These are phyloP conservation scores for Guyanaporus albipodus DNA, from an alignment of 768 basidiomycete species.

Conservation along the genomic window DNA sequence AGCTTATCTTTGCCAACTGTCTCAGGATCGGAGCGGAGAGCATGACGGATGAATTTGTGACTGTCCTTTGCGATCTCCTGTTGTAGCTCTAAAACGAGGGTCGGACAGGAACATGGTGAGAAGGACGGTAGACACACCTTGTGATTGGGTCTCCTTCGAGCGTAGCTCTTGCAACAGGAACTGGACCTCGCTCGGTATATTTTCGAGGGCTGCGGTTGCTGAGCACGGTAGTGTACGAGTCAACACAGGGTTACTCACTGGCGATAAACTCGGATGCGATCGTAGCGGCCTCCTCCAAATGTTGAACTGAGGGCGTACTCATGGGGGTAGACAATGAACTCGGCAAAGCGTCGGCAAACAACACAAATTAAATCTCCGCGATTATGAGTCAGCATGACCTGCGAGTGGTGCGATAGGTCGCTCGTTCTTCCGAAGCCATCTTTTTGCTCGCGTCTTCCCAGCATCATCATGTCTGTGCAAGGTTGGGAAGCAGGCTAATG, in stretches of 20 bases:
- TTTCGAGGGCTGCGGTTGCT: constrained; percentile 40
- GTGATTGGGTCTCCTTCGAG: constrained; percentile 39
- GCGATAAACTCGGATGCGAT: constrained; percentile 48
- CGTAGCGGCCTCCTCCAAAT: constrained; percentile 46
- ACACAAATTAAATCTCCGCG: constrained; percentile 21
- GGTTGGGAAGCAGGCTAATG: background rate
- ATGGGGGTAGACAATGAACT: constrained; percentile 11
- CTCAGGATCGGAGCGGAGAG: constrained; percentile 31
- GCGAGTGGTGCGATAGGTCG: too few species aligned
- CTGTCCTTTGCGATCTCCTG: constrained; percentile 44
- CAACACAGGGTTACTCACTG: constrained; percentile 32
- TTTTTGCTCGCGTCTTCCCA: constrained; percentile 1
- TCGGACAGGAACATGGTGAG: background rate
- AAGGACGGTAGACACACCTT: constrained; percentile 30
- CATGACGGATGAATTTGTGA: constrained; percentile 42
- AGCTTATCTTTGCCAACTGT: constrained; percentile 32
- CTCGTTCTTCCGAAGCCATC: background rate
- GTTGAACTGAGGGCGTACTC: constrained; percentile 33
- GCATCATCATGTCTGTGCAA: constrained; percentile 7
- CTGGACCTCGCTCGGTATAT: constrained; percentile 46
- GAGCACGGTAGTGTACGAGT: background rate
- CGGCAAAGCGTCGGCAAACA: background rate
- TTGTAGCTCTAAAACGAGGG: constrained; percentile 33
- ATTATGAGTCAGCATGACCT: constrained; percentile 19
- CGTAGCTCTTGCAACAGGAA: constrained; percentile 47